Evolutionary conservation across 768 basidiomycete species (phyloP).

Genomic region (Kwoniella bestiolae): DNA sequence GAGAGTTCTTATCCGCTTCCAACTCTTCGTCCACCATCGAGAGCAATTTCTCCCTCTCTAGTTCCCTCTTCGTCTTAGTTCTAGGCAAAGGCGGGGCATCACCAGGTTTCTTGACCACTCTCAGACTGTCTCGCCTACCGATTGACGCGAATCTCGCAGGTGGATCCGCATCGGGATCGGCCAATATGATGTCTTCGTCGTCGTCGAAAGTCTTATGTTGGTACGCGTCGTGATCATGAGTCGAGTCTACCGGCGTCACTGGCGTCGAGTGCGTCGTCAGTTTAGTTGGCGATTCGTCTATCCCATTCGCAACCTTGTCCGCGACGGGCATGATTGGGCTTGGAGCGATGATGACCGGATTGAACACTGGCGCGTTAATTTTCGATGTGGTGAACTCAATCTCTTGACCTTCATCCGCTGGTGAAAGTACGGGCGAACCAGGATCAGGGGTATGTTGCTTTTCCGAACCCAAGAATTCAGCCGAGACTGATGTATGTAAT

Average conservation of each 20-base stretch:
- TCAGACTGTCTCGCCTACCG: conserved; percentile 37
- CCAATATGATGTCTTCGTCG: conserved; percentile 18
- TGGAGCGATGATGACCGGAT: conserved; percentile 43
- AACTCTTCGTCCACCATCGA: conserved; percentile 52
- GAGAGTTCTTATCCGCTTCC: conserved; percentile 35
- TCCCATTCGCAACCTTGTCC: not conserved
- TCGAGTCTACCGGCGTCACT: conserved; percentile 5
- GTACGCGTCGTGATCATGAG: not conserved
- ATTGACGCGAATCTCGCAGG: conserved; percentile 40
- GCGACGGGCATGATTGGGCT: conserved; percentile 33
- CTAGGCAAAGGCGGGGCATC: conserved; percentile 27
- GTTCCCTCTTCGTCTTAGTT: conserved; percentile 50
- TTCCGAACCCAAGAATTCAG: conserved; percentile 40
- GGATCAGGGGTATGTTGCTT: conserved; percentile 43
- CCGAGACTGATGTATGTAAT: conserved; percentile 31
- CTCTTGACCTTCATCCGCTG: conserved; percentile 8
- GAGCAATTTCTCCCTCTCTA: conserved; percentile 53
- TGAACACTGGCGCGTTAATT: conserved; percentile 24
- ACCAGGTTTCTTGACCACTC: conserved; percentile 29
- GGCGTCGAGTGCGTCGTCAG: not conserved
- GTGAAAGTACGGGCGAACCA: conserved; percentile 30
- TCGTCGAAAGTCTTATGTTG: not conserved
- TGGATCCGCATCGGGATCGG: conserved; percentile 16
- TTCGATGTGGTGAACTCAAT: conserved; percentile 4
- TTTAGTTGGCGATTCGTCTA: conserved; percentile 20